These are phyloP conservation scores for Dimargaris verticillata DNA, from an alignment of 192 early-diverging fungal species.

Conservation along the genomic window DNA sequence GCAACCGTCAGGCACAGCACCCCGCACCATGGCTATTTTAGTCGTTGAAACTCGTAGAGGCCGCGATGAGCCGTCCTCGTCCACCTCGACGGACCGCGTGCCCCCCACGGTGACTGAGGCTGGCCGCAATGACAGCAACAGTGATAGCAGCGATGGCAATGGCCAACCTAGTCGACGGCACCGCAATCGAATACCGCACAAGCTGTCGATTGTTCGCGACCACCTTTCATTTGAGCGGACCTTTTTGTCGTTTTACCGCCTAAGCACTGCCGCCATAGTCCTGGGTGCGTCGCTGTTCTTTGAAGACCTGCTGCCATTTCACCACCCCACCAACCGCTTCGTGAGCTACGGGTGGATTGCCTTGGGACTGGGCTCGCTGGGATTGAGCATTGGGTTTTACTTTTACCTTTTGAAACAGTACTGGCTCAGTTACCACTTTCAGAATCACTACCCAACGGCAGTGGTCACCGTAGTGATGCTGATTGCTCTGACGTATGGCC, in stretches of 20 bases:
- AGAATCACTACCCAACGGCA: not conserved
- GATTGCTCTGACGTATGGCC: too few species aligned
- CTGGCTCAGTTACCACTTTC: not conserved
- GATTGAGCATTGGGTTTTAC: not conserved
- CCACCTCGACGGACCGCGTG: too few species aligned
- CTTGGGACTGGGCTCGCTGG: not conserved
- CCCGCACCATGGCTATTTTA: too few species aligned
- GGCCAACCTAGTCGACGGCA: too few species aligned
- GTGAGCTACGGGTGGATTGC: not conserved
- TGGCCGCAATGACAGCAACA: not conserved
- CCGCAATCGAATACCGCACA: not conserved
- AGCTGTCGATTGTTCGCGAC: slow-evolving; percentile 3
- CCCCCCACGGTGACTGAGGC: too few species aligned
- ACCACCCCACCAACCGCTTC: not conserved
- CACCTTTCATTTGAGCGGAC: slow-evolving; percentile 7
- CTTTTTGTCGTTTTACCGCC: slow-evolving; percentile 8
- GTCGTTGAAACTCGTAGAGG: too few species aligned
- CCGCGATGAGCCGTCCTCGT: too few species aligned
- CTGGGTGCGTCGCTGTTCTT: slow-evolving; percentile 4
- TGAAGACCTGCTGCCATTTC: not conserved
- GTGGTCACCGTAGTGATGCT: too few species aligned
- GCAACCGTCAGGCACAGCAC: too few species aligned
- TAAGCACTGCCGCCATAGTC: not conserved
- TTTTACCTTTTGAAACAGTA: not conserved
- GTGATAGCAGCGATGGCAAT: too few species aligned